Evolutionary conservation across 1,284 basidiomycete species (phyloP), one percentile per base, ranked within the genome.

Genomic region (Moesziomyces antarcticus): DNA sequence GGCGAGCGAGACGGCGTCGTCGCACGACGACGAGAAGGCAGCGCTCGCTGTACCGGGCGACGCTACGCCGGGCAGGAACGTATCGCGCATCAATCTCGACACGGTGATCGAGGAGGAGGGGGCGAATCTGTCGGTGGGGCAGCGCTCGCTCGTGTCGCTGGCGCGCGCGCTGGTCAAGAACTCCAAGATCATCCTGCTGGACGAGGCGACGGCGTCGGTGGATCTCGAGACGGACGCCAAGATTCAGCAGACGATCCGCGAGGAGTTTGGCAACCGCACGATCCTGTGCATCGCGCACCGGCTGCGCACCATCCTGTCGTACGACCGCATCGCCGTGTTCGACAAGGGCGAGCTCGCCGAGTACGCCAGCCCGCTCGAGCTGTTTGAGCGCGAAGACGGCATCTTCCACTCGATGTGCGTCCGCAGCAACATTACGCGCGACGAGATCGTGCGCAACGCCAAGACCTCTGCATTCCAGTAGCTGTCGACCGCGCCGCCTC

Each of bases 161-260:
- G 84, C 84, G 10, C 47, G 84, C 18, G 84, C 84, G 3, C 56
- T 85, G 20, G 83, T 85, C 6, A 73, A 79, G 50, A 70, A 80
- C 62, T 71, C 67, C 35, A 73, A 75, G 63, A 77, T 79, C 56
- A 69, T 78, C 43, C 33, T 73, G 40, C 56, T 76, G 35, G 90
- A 90, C 73, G 91, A 93, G 82, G 91, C 92, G 0, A 93, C 92
- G 1, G 91, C 91, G n/a, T 91, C 88, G 50, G 83, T 92, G 20
- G 91, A 92, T 83, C 82, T 90, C 7, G 89, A 91, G 84, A 94
- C 92, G 0, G 93, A 95, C 84, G 87, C 88, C 65, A 91, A 91
- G 70, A 93, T 94, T 65, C 92, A 94, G 82, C 87, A 90, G 67
- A 94, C 93, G n/a, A 94, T 95, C 70, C 88, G 91, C 3, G 87